Evolutionary conservation across 176 grass and related monocot species (phyloP).

Genomic region (Areca catechu): DNA sequence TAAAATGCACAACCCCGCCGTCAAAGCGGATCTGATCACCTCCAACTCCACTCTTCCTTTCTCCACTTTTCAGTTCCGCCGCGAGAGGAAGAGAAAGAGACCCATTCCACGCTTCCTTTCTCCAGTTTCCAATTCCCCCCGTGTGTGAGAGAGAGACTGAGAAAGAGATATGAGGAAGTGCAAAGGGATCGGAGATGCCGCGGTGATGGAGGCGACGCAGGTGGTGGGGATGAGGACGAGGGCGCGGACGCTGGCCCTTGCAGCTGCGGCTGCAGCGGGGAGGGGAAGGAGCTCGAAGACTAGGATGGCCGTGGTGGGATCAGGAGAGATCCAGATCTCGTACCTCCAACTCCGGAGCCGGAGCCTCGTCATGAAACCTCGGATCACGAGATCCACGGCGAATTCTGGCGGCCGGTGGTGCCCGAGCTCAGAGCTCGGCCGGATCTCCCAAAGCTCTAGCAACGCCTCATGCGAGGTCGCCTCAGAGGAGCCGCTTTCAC

Average conservation of each 20-base stretch:
- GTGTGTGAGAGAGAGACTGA: too few relatives aligned
- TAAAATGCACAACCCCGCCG: too few relatives aligned
- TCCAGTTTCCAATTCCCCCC: too few relatives aligned
- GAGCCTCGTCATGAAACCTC: conserved; percentile 1
- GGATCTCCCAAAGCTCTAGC: conserved; percentile 1
- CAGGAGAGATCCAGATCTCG: not conserved
- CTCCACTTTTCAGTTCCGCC: too few relatives aligned
- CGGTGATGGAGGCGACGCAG: not conserved
- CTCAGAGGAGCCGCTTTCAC: too few relatives aligned
- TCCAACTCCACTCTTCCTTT: too few relatives aligned
- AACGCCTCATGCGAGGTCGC: not conserved
- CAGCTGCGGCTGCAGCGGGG: not conserved
- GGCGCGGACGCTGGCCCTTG: conserved; percentile 1
- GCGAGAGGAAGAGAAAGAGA: too few relatives aligned
- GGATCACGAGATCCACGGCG: not conserved
- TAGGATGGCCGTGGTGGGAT: not conserved
- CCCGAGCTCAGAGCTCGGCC: not conserved
- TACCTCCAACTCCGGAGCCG: conserved; percentile 1
- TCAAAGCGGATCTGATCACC: too few relatives aligned
- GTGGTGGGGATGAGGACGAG: conserved; percentile 12
- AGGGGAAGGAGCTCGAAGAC: not conserved
- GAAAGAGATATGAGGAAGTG: conserved; percentile 21
- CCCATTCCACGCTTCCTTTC: too few relatives aligned
- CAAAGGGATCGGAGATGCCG: not conserved
- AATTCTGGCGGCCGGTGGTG: not conserved